Evolutionary conservation across 1,284 basidiomycete genomes (phyloP).

Genomic region (Crepidotus sp.): DNA sequence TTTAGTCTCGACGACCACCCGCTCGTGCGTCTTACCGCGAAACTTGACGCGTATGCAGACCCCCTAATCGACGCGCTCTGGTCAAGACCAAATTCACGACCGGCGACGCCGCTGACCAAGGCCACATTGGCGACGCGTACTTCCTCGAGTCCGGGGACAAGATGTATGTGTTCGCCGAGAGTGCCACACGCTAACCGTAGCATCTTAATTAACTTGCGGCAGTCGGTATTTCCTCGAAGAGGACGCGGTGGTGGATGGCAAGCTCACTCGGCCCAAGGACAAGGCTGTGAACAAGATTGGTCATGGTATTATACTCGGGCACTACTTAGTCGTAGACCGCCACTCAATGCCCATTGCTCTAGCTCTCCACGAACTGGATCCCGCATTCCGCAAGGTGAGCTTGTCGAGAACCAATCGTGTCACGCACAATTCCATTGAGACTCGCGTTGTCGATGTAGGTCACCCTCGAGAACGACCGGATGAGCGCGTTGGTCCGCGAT

Average conservation of each 20-base stretch:
- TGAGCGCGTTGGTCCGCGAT: slow-evolving; percentile 63
- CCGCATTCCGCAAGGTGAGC: slow-evolving; percentile 54
- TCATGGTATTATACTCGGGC: slow-evolving; percentile 43
- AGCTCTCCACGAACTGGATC: slow-evolving; percentile 81
- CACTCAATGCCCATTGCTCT: not conserved
- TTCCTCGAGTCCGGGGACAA: slow-evolving; percentile 90
- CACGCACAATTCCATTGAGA: not conserved
- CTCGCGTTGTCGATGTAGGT: slow-evolving; percentile 21
- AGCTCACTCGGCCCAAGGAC: slow-evolving; percentile 69
- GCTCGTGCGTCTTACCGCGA: slow-evolving; percentile 37
- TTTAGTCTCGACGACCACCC: slow-evolving; percentile 80
- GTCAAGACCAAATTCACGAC: slow-evolving; percentile 83
- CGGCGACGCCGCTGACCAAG: slow-evolving; percentile 35
- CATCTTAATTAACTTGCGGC: too few relatives aligned
- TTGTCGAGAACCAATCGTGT: not conserved
- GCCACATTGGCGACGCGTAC: slow-evolving; percentile 83
- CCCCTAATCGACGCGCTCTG: not conserved
- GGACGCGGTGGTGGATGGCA: slow-evolving; percentile 61
- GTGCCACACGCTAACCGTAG: too few relatives aligned
- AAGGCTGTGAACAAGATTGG: slow-evolving; percentile 80
- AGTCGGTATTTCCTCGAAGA: slow-evolving; percentile 80
- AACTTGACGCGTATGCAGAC: not conserved
- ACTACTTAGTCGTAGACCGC: not conserved
- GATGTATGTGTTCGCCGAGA: slow-evolving; percentile 37
- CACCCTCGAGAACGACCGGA: slow-evolving; percentile 66